These are phyloP conservation scores for Firmiana major DNA, from an alignment of 345 rosid genomes.

Conservation along the genomic window DNA sequence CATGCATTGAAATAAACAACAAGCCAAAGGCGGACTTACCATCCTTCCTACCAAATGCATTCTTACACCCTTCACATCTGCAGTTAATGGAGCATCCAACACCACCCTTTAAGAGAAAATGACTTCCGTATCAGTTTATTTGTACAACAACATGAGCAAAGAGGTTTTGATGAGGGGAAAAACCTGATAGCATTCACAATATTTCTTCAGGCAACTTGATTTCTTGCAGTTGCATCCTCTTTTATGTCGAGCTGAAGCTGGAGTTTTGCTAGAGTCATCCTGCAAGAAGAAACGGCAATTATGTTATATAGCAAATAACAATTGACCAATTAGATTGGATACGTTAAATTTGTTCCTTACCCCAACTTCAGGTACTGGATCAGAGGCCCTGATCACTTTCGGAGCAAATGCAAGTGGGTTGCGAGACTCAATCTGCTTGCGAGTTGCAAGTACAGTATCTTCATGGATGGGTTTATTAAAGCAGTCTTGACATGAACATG, in stretches of 20 bases:
- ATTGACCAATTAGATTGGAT: conserved; percentile 2
- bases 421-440: conserved; percentile 93
- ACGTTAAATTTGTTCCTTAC: conserved; percentile 29
- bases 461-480: conserved; percentile 90
- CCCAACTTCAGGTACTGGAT: conserved; percentile 53
- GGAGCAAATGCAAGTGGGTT: conserved; percentile 99
- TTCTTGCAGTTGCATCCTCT: conserved; percentile 99
- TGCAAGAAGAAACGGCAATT: conserved; percentile 25
- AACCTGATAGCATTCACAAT: conserved; percentile 99
- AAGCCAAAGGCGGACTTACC: conserved; percentile 43
- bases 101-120: conserved; percentile 54
- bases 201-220: conserved; percentile 89
- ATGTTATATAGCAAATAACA: conserved; percentile 11
- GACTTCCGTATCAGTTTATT: conserved; percentile 18
- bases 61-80: conserved; percentile 98
- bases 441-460: conserved; percentile 89
- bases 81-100: conserved; percentile 97
- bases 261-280: conserved; percentile 84
- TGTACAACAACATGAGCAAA: conserved; percentile 16
- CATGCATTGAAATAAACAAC: background rate
- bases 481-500: conserved; percentile 94
- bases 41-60: conserved; percentile 87
- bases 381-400: conserved; percentile 72
- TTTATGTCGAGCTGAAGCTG: conserved; percentile 94
- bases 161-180: conserved; percentile 8